phyloP scores from a whole-genome alignment of 2,329 filamentous ascomycete genomes.

The Penicillium palitans region DNA sequence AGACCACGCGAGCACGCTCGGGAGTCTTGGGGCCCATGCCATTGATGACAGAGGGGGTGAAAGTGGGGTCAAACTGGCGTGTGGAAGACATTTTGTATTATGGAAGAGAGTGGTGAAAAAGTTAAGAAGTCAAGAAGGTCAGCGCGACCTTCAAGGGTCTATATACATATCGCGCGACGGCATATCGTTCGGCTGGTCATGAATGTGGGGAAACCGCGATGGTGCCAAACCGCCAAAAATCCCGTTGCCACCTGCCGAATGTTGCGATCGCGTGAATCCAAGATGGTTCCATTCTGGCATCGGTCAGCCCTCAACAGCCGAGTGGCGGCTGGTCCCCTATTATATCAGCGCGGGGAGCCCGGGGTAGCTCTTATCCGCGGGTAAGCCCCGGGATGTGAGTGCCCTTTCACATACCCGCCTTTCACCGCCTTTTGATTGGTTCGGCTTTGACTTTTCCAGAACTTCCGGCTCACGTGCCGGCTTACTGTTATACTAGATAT shows the following conservation, averaged over 20 bases:
- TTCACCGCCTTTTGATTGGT: slow-evolving; percentile 5
- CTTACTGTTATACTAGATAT: background rate
- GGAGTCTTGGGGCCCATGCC: slow-evolving; percentile 69
- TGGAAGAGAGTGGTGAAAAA: background rate
- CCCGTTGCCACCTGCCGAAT: slow-evolving; percentile 12
- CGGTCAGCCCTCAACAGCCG: slow-evolving; percentile 11
- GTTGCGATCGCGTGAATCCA: slow-evolving; percentile 2
- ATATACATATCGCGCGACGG: slow-evolving; percentile 24
- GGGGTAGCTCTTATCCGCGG: slow-evolving; percentile 14
- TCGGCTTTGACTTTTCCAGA: background rate
- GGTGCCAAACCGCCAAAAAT: slow-evolving; percentile 5
- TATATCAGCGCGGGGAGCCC: slow-evolving; percentile 7
- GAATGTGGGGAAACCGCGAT: slow-evolving; percentile 35
- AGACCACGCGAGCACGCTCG: slow-evolving; percentile 63
- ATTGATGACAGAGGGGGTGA: slow-evolving; percentile 72
- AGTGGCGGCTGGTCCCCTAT: slow-evolving; percentile 7
- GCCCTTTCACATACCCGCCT: background rate
- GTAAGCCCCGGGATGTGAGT: slow-evolving; percentile 2
- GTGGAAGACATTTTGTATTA: slow-evolving; percentile 23
- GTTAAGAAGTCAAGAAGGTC: background rate
- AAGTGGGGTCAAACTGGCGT: slow-evolving; percentile 63
- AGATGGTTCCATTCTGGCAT: slow-evolving; percentile 2
- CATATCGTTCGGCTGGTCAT: slow-evolving; percentile 27
- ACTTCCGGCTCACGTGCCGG: background rate
- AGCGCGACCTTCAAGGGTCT: slow-evolving; percentile 14